phyloP scores from a whole-genome alignment of 495 filamentous ascomycete genomes.

The Hypoxylon lienhwacheense region DNA sequence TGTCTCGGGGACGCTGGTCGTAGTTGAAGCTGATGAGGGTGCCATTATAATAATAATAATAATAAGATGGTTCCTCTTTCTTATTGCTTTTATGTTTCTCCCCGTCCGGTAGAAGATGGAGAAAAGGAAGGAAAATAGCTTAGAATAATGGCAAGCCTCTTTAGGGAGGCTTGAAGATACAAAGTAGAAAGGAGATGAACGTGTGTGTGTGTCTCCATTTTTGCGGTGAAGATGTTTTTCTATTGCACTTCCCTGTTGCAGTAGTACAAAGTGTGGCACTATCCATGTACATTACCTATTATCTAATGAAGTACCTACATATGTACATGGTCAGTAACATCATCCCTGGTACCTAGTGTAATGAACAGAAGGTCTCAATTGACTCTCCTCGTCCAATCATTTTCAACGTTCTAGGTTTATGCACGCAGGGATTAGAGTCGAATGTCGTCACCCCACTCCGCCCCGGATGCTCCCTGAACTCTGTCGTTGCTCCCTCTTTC shows the following conservation, averaged over 20 bases:
- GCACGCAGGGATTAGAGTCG: slow-evolving; percentile 7
- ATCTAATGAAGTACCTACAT: too few relatives aligned
- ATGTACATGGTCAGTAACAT: too few relatives aligned
- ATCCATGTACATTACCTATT: too few relatives aligned
- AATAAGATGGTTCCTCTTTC: background rate
- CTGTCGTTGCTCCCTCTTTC: background rate
- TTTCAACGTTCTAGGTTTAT: slow-evolving; percentile 4
- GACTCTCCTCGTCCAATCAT: slow-evolving; percentile 25
- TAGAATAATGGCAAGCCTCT: background rate
- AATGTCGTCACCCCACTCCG: slow-evolving; percentile 25
- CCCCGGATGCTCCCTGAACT: slow-evolving; percentile 13
- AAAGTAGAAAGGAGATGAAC: slow-evolving; percentile 24
- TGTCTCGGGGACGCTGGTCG: slow-evolving; percentile 29
- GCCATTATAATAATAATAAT: slow-evolving; percentile 28
- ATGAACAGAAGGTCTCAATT: slow-evolving; percentile 16
- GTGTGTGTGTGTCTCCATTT: slow-evolving; percentile 24
- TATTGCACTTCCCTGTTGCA: slow-evolving; percentile 6
- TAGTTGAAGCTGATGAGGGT: slow-evolving; percentile 35
- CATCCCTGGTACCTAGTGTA: too few relatives aligned
- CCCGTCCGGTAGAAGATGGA: background rate
- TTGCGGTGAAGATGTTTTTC: slow-evolving; percentile 29
- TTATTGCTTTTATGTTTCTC: background rate
- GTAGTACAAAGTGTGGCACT: too few relatives aligned
- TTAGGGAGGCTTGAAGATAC: slow-evolving; percentile 11
- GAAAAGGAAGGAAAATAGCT: background rate